Conservation (phyloP, 2,329 filamentous ascomycete genomes). For the Amauroascus niger region DNA sequence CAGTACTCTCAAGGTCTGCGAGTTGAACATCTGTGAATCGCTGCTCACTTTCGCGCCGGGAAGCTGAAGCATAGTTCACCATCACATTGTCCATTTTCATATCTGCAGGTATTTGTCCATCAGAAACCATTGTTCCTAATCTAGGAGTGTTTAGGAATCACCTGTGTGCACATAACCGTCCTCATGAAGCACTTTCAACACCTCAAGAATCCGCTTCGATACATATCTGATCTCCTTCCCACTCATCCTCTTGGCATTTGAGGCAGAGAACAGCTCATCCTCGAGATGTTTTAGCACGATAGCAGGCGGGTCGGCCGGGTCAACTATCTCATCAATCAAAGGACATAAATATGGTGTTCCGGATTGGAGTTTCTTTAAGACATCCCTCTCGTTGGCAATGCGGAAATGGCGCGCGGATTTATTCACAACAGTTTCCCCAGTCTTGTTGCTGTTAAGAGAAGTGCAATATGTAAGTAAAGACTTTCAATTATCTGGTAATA, state of each 20-base stretch:
- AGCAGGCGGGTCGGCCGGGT: slow-evolving; percentile 18
- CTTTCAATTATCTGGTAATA: background rate
- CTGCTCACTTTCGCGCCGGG: slow-evolving; percentile 1
- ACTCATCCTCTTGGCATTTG: slow-evolving; percentile 18
- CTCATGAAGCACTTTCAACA: slow-evolving; percentile 12
- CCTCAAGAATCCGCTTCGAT: slow-evolving; percentile 14
- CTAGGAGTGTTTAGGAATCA: slow-evolving; percentile 1
- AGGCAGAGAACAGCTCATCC: slow-evolving; percentile 19
- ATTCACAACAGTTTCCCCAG: slow-evolving; percentile 20
- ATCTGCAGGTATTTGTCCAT: slow-evolving; percentile 15
- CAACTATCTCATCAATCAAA: slow-evolving; percentile 24
- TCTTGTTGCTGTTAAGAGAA: slow-evolving; percentile 6
- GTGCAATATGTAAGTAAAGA: background rate
- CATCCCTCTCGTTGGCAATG: slow-evolving; percentile 23
- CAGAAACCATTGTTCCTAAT: background rate
- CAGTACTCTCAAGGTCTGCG: slow-evolving; percentile 20
- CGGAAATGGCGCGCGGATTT: slow-evolving; percentile 22
- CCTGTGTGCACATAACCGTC: slow-evolving; percentile 16
- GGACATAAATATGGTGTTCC: slow-evolving; percentile 20
- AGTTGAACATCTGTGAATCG: slow-evolving; percentile 21
- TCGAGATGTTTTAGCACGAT: slow-evolving; percentile 24
- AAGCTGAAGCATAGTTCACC: slow-evolving; percentile 17
- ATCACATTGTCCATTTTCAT: slow-evolving; percentile 22
- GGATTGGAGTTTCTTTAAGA: slow-evolving; percentile 23
- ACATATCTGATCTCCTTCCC: slow-evolving; percentile 13